Evolutionary conservation across 768 basidiomycete genomes (phyloP).

Genomic region (Lactarius sanguifluus): DNA sequence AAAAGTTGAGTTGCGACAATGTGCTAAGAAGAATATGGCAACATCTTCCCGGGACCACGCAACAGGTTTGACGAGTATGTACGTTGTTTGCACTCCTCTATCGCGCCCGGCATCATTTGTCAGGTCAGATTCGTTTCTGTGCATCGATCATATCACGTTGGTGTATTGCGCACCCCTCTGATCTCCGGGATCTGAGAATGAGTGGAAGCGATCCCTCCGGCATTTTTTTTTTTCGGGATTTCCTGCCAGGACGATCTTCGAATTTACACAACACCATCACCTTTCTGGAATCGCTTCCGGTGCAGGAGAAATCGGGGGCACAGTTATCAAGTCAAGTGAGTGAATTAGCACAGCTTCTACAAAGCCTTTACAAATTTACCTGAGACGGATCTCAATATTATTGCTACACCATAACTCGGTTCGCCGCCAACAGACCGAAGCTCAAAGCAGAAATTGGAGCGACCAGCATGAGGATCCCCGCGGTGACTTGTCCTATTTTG

Average conservation of each 20-base stretch:
- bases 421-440: background rate
- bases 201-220: background rate
- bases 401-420: background rate
- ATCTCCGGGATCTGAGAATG: background rate
- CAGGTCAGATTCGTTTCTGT: background rate
- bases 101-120: background rate
- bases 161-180: background rate
- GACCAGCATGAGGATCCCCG: background rate
- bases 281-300: background rate
- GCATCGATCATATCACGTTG: background rate
- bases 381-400: background rate
- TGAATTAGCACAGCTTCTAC: background rate
- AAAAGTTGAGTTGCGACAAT: background rate
- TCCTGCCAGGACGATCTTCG: background rate
- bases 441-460: background rate
- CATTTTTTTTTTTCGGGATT: background rate
- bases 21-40: background rate
- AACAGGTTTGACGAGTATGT: background rate
- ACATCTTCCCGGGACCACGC: too few relatives aligned
- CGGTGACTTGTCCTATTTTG: background rate
- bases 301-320: background rate
- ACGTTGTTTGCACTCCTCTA: background rate
- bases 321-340: too few relatives aligned
- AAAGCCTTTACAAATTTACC: background rate
- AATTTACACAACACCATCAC: background rate